These are phyloP conservation scores for Candida odintsovae DNA, from an alignment of 805 yeast species.

Conservation along the genomic window DNA sequence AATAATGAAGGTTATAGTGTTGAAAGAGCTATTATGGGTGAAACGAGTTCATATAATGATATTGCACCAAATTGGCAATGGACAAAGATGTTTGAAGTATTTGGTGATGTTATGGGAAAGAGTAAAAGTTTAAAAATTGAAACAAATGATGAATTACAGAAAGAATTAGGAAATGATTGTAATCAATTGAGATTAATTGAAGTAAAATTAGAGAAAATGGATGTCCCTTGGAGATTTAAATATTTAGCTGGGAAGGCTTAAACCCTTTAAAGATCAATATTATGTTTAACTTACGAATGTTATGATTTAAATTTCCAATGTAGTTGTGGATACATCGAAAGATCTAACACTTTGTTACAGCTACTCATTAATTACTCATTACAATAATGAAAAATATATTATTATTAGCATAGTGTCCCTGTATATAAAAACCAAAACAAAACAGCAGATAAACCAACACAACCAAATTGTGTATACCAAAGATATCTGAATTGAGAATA, in stretches of 20 bases:
- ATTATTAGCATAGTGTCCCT: too few relatives aligned
- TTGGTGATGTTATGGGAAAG: constrained; percentile 46
- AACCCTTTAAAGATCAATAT: not conserved
- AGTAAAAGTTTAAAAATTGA: constrained; percentile 38
- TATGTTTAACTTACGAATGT: too few relatives aligned
- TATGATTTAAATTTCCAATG: too few relatives aligned
- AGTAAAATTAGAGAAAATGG: constrained; percentile 51
- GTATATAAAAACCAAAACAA: too few relatives aligned
- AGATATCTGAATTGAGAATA: too few relatives aligned
- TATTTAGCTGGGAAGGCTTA: constrained; percentile 6
- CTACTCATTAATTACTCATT: too few relatives aligned
- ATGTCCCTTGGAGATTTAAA: constrained; percentile 42
- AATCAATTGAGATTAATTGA: constrained; percentile 45
- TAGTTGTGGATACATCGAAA: too few relatives aligned
- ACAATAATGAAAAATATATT: too few relatives aligned
- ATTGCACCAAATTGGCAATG: constrained; percentile 56
- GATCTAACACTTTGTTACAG: too few relatives aligned
- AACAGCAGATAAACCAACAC: too few relatives aligned
- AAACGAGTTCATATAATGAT: constrained; percentile 50
- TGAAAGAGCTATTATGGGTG: constrained; percentile 57
- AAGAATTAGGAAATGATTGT: not conserved
- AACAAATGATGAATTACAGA: constrained; percentile 2
- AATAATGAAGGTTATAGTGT: constrained; percentile 65
- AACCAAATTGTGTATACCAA: too few relatives aligned
- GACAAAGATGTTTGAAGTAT: constrained; percentile 37